Evolutionary conservation across 2,329 filamentous ascomycete species (phyloP).

Genomic region (Didymella sp.): DNA sequence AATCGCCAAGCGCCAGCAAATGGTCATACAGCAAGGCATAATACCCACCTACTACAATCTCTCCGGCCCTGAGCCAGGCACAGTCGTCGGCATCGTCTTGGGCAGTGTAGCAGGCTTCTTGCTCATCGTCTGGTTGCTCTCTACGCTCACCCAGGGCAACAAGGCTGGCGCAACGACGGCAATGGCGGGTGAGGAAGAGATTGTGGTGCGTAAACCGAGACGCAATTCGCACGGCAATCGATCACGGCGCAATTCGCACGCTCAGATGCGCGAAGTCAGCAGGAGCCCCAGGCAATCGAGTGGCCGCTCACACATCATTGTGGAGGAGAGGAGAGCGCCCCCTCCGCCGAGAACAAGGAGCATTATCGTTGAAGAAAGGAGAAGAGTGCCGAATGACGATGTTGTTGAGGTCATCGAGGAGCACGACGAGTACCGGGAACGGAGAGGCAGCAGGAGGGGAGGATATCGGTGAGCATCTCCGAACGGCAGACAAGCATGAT

Average conservation of each 20-base stretch:
- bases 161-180: constrained; percentile 42
- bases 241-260: constrained; percentile 40
- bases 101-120: constrained; percentile 62
- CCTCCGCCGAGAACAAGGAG: constrained; percentile 36
- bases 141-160: constrained; percentile 47
- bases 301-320: constrained; percentile 46
- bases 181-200: constrained; percentile 63
- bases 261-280: constrained; percentile 49
- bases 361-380: constrained; percentile 55
- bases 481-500: constrained; percentile 2
- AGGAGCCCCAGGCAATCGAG: constrained; percentile 45
- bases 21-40: constrained; percentile 45
- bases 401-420: constrained; percentile 67
- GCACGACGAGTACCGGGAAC: constrained; percentile 52
- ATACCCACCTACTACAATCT: constrained; percentile 69
- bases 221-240: constrained; percentile 43
- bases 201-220: constrained; percentile 56
- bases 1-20: constrained; percentile 31
- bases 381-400: constrained; percentile 58
- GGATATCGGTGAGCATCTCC: constrained; percentile 56
- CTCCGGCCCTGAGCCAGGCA: constrained; percentile 61
- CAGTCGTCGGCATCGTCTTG: constrained; percentile 66
- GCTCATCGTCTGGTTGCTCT: constrained; percentile 61
- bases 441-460: constrained; percentile 49
- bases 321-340: constrained; percentile 47